These are phyloP conservation scores for Vicia faba DNA, from an alignment of 306 rosid genomes.

Conservation along the genomic window DNA sequence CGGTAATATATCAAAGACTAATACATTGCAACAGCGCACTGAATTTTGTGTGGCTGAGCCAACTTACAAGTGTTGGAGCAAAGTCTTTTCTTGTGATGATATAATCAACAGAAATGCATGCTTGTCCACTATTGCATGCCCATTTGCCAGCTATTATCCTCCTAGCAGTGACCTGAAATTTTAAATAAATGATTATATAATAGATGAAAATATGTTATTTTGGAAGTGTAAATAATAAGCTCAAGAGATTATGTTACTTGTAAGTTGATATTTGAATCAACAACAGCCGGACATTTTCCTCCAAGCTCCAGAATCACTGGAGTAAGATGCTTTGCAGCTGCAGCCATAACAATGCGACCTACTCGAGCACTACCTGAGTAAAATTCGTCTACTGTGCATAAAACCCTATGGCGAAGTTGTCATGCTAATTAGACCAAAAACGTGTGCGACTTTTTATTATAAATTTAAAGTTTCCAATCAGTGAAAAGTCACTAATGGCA, in stretches of 20 bases:
- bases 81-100: conserved; percentile 74
- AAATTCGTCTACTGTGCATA: conserved; percentile 23
- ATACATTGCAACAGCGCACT: not conserved
- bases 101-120: conserved; percentile 77
- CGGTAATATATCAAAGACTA: conserved; percentile 27
- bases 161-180: conserved; percentile 64
- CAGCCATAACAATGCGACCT: conserved; percentile 88
- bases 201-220: not conserved
- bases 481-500: not conserved
- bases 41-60: conserved; percentile 10
- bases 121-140: conserved; percentile 85
- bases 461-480: conserved; percentile 6
- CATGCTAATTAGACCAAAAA: conserved; percentile 16
- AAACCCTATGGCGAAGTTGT: conserved; percentile 15
- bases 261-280: conserved; percentile 68
- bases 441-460: not conserved
- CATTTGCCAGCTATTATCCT: conserved; percentile 81
- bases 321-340: conserved; percentile 91
- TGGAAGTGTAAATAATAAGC: conserved; percentile 9
- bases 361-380: conserved; percentile 79
- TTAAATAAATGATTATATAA: conserved; percentile 25
- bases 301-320: conserved; percentile 85
- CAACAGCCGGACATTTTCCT: conserved; percentile 89
- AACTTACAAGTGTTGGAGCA: conserved; percentile 71
- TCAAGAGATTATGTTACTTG: conserved; percentile 47